Evolutionary conservation across 208 protist species (phyloP).

Genomic region (Naegleria fowleri): DNA sequence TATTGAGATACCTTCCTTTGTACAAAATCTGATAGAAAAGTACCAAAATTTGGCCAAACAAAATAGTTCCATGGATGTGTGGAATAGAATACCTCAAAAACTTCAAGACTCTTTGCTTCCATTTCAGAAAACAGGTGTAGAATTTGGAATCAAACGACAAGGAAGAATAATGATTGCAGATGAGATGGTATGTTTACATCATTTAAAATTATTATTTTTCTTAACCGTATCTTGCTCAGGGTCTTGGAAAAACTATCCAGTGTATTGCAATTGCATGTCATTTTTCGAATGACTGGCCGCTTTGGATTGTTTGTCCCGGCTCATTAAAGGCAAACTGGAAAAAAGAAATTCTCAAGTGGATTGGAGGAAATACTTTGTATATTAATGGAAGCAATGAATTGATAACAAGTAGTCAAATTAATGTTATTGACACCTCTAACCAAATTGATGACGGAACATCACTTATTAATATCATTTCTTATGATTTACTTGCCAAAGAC

Average conservation of each 20-base stretch:
- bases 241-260: constrained; percentile 92
- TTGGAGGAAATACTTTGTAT: background rate
- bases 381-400: background rate
- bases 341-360: constrained; percentile 45
- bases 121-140: constrained; percentile 9
- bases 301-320: constrained; percentile 81
- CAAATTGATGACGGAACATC: background rate
- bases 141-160: constrained; percentile 33
- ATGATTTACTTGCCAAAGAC: constrained; percentile 46
- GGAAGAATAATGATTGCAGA: constrained; percentile 83
- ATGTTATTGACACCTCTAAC: background rate
- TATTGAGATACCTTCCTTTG: background rate
- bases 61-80: background rate
- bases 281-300: constrained; percentile 84
- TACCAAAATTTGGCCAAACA: background rate
- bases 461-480: constrained; percentile 56
- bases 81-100: background rate
- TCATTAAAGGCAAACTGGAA: constrained; percentile 79
- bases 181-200: constrained; percentile 63
- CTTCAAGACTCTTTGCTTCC: background rate
- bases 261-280: constrained; percentile 80
- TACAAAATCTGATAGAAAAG: background rate
- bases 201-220: no score
- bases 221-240: constrained; percentile 39
- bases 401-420: background rate